Base-by-base conservation (phyloP, 441 rosid genomes). In the Pelargonium citronellum region DNA sequence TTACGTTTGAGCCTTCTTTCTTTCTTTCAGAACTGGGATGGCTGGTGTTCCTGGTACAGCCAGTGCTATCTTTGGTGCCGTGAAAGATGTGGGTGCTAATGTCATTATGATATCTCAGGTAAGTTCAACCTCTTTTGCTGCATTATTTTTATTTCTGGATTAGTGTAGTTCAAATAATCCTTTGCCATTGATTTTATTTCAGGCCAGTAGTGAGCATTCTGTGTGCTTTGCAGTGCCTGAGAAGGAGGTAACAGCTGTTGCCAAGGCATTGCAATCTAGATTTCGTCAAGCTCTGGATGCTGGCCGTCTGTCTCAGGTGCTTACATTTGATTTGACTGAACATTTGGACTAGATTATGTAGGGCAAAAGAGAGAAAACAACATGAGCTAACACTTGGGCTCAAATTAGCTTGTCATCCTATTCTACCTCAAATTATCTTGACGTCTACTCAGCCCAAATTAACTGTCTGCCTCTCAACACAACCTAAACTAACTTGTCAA, bases 31-130 rank as follows among this genome's bases (percentile, higher is more conserved):
- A 79, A 94, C 99, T 77, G 97, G 99, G 80, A 88, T 94, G 99
- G 99, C 96, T 83, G 99, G 99, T 74, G 92, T 94, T 84, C 99
- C 99, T 57, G 97, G 99, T 74, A 94, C 99, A 57, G 90, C 96
- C 70, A 87, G 87, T 80, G 89, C 86, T 72, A 95, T 95, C 70
- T 91, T 95, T 83, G 84, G 94, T 83, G 93, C 92, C 70, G 99
- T 87, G 78, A 91, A 90, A 81, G 99, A 91, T 80, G 99, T 90
- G 71, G 97, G 97, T 71, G 97, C 99, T 71, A 94, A 91, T 78
- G 99, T 91, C 19, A 91, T 94, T 66, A 91, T 91, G 96, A 94
- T 94, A 78, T 94, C 99, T 60, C 97, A 93, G 92, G 98, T 90
- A 71, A 69, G 17, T 68, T 19, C 41, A 43, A 71, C 67, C 65